phyloP scores from a whole-genome alignment of 2,329 filamentous ascomycete species.

The Cladosporium halotolerans region DNA sequence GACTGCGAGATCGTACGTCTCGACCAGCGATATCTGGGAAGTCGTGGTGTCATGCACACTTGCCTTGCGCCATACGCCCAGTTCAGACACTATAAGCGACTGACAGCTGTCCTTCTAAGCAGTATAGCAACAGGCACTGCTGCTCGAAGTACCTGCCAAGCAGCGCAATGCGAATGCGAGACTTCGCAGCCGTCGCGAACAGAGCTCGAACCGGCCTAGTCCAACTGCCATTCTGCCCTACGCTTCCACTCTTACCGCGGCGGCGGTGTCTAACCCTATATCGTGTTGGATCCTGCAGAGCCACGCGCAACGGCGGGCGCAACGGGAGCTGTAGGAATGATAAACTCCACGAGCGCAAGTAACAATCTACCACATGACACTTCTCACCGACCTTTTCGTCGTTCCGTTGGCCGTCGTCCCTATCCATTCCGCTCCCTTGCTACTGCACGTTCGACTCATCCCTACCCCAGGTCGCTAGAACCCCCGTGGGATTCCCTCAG shows the following conservation, averaged over 20 bases:
- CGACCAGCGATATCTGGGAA: no score
- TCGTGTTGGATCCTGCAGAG: background rate
- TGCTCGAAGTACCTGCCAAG: constrained; percentile 4
- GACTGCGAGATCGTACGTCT: no score
- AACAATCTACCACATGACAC: constrained; percentile 2
- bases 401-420: no score
- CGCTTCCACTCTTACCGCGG: background rate
- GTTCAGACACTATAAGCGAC: background rate
- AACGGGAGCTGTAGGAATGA: background rate
- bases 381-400: background rate
- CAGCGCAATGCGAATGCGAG: constrained; percentile 6
- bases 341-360: background rate
- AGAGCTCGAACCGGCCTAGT: background rate
- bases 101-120: background rate
- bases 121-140: background rate
- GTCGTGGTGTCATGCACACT: no score
- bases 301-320: constrained; percentile 3
- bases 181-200: background rate
- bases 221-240: background rate
- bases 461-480: background rate
- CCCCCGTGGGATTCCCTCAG: background rate
- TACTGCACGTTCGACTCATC: constrained; percentile 3
- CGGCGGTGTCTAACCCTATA: background rate
- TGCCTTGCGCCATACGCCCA: no score
- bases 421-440: background rate